Conservation (phyloP, 2,329 filamentous ascomycete genomes). For the Cladorrhinum sp. region DNA sequence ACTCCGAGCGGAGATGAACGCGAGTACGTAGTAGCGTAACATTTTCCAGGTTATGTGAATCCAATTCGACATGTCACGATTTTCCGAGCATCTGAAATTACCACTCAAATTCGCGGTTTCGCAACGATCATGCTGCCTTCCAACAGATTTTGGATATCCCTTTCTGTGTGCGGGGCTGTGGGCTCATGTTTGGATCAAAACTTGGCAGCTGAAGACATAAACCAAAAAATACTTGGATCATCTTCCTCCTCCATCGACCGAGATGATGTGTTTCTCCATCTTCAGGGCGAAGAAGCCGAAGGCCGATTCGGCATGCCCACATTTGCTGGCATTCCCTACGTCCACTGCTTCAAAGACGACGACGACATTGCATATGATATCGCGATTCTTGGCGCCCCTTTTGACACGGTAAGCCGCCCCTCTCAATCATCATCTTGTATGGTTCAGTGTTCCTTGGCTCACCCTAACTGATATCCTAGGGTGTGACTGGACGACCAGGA, state of each 20-base stretch:
- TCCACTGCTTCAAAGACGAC: constrained; percentile 58
- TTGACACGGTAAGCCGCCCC: constrained; percentile 40
- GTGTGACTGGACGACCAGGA: constrained; percentile 29
- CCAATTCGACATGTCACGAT: too few relatives aligned
- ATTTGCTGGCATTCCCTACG: constrained; percentile 59
- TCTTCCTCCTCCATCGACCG: not conserved
- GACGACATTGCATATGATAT: constrained; percentile 55
- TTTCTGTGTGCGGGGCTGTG: not conserved
- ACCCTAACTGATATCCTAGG: constrained; percentile 4
- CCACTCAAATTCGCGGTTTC: too few relatives aligned
- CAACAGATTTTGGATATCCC: not conserved
- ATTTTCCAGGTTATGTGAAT: too few relatives aligned
- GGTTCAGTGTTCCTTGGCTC: not conserved
- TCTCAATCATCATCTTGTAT: not conserved
- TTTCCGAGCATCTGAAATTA: too few relatives aligned
- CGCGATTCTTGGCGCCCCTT: constrained; percentile 49
- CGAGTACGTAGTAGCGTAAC: too few relatives aligned
- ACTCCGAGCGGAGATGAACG: too few relatives aligned
- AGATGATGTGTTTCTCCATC: not conserved
- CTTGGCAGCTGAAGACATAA: not conserved
- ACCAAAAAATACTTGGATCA: not conserved
- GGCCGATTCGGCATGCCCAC: constrained; percentile 34
- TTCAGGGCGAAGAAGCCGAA: constrained; percentile 1
- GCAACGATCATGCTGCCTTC: not conserved
- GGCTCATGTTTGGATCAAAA: not conserved